Evolutionary conservation across 345 rosid genomes (phyloP).

Genomic region (Salix brachista): DNA sequence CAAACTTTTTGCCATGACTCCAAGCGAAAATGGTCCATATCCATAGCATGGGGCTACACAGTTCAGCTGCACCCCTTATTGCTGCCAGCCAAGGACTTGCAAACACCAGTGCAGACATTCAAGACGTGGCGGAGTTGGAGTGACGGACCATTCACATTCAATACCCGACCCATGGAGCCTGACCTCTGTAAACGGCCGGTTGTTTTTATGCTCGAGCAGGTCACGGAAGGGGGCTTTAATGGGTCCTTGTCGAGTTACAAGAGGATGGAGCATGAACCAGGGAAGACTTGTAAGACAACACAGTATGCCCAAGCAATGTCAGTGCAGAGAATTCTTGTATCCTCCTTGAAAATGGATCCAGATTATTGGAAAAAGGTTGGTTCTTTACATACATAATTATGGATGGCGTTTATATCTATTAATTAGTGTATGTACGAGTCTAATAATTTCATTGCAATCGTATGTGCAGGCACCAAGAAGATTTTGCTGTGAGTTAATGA

Average conservation of each 20-base stretch:
- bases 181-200: conserved; percentile 55
- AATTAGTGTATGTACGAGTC: neutral
- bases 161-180: conserved; percentile 41
- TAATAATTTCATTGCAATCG: neutral
- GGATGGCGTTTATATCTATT: neutral
- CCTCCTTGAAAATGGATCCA: conserved; percentile 54
- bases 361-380: conserved; percentile 65
- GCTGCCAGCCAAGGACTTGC: conserved; percentile 38
- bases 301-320: conserved; percentile 27
- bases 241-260: conserved; percentile 53
- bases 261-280: conserved; percentile 13
- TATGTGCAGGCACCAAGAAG: conserved; percentile 49
- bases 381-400: neutral
- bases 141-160: conserved; percentile 70
- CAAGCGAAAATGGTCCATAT: conserved; percentile 58
- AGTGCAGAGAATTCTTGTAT: conserved; percentile 45
- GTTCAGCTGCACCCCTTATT: conserved; percentile 54
- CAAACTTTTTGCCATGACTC: conserved; percentile 56
- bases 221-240: conserved; percentile 34
- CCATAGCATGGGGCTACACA: conserved; percentile 87
- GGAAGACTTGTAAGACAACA: conserved; percentile 35
- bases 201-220: conserved; percentile 52
- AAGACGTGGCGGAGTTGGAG: conserved; percentile 65
- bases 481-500: conserved; percentile 57
- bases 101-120: conserved; percentile 61